Evolutionary conservation across 495 filamentous ascomycete genomes (phyloP), one percentile per base, ranked within the genome.

Genomic region (Penicillium turbatum): DNA sequence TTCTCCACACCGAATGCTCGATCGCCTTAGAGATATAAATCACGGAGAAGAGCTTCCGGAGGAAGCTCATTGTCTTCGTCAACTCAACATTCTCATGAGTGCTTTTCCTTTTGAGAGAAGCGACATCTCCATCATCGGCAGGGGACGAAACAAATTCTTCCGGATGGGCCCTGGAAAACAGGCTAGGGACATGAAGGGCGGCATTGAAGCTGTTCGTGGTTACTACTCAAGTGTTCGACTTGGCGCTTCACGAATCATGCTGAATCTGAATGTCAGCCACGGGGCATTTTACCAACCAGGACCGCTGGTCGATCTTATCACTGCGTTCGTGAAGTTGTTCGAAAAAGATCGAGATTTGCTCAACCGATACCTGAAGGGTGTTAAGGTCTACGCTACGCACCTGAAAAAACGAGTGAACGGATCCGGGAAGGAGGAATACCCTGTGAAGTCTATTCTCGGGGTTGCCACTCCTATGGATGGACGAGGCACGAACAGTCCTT

Each of bases 181-280:
- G 11, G 37, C 66, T 11, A 69, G 79, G 3, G 56, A 62, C 7
- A 37, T 49, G 1, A 16, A 6, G 5, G 55, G 35, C 8, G 76
- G 76, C 0, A 57, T 80, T 0, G 48, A 68, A 38, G 77, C 74
- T 11, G 37, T 73, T 15, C 72, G 78, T 13, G 79, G 79, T 0
- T 79, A 72, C 62, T 79, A 62, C 48, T 61, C 72, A 1, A 78
- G 74, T 60, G 76, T 79, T 9, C 67, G 79, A 11, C 61, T 71
- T 2, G 61, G 69, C 11, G 64, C 68, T 6, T 54, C 57, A 5
- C 52, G 70, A n/a, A 40, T 80, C 10, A 49, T 81, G 7, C 36
- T 82, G 1, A 82, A 82, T 48, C 35, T 82, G 32, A 78, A 80
- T 46, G 70, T 77, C 34, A 68, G 66, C 12, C 71, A 68, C 30